These are phyloP conservation scores for Rhizopogon sp. DNA, from an alignment of 768 basidiomycete genomes.

Conservation along the genomic window DNA sequence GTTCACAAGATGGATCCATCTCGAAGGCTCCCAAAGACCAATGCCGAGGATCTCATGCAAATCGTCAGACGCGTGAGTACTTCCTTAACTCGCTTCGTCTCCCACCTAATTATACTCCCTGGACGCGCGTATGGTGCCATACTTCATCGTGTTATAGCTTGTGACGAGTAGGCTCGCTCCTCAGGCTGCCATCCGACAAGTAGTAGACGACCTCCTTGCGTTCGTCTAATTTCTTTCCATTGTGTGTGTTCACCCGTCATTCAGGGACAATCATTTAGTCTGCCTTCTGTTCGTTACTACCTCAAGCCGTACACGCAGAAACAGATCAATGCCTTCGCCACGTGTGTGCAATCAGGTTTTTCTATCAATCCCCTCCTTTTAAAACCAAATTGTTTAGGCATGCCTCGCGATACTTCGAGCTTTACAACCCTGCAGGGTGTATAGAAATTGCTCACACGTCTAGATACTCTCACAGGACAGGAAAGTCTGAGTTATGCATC, in stretches of 20 bases:
- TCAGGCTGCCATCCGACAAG: conserved; percentile 57
- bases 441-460: conserved; percentile 90
- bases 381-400: conserved; percentile 47
- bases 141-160: conserved; percentile 36
- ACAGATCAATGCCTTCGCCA: conserved; percentile 88
- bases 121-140: conserved; percentile 17
- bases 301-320: conserved; percentile 71
- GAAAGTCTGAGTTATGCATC: conserved; percentile 86
- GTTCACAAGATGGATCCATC: conserved; percentile 89
- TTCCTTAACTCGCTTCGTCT: conserved; percentile 21
- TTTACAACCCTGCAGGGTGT: conserved; percentile 76
- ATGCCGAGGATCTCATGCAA: conserved; percentile 59
- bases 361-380: conserved; percentile 19
- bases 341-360: conserved; percentile 52
- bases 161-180: conserved; percentile 51
- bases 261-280: conserved; percentile 36
- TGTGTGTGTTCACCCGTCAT: conserved; percentile 14
- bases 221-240: conserved; percentile 37
- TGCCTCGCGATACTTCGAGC: conserved; percentile 84
- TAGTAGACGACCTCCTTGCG: conserved; percentile 76
- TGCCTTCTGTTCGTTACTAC: conserved; percentile 73
- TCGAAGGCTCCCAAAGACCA: conserved; percentile 71
- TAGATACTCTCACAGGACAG: conserved; percentile 80
- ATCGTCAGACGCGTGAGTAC: conserved; percentile 72
- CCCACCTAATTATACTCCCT: conserved; percentile 10